Conservation (phyloP, 306 rosid genomes). For the Prunus kanzakura region DNA sequence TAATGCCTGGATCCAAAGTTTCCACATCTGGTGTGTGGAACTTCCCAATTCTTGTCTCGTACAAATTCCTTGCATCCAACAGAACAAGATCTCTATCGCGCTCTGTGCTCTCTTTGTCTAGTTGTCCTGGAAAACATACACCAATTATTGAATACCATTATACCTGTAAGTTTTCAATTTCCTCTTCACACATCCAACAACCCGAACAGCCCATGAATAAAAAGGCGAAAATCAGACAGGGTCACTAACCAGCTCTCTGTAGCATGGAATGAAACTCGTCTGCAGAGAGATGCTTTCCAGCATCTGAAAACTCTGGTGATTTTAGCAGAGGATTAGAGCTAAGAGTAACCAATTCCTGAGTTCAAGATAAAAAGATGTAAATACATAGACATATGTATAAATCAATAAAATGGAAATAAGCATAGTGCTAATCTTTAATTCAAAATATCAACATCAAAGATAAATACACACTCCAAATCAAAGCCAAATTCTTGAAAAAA, state of each 20-base stretch:
- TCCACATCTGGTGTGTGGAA: slow-evolving; percentile 62
- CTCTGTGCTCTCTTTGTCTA: slow-evolving; percentile 37
- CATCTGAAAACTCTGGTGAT: slow-evolving; percentile 66
- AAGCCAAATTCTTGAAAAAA: background rate
- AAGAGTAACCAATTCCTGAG: slow-evolving; percentile 80
- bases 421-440: background rate
- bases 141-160: slow-evolving; percentile 10
- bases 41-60: slow-evolving; percentile 94
- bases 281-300: slow-evolving; percentile 87
- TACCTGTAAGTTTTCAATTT: background rate
- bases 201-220: no score
- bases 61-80: slow-evolving; percentile 87
- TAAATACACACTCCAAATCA: background rate
- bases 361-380: background rate
- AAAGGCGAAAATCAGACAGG: background rate
- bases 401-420: background rate
- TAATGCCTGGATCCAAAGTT: slow-evolving; percentile 73
- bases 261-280: slow-evolving; percentile 76
- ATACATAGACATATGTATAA: background rate
- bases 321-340: slow-evolving; percentile 60
- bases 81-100: slow-evolving; percentile 43
- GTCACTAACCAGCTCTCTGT: slow-evolving; percentile 53
- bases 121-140: slow-evolving; percentile 21
- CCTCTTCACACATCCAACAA: no score
- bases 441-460: background rate